phyloP scores from a whole-genome alignment of 495 filamentous ascomycete genomes.

The Copromyces sp. region DNA sequence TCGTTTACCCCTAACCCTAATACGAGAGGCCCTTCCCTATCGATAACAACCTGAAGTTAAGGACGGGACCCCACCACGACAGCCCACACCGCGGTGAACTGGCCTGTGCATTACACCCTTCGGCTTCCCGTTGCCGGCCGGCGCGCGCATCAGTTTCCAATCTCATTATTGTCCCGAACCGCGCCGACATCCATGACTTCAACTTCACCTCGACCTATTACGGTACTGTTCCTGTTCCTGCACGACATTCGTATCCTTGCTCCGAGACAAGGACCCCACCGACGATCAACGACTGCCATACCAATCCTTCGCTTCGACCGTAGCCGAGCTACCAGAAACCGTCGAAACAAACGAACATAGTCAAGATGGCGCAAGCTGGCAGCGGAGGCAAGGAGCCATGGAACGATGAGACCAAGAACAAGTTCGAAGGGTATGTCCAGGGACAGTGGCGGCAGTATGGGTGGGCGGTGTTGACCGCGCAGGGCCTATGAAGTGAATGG shows the following conservation, averaged over 20 bases:
- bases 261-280: neutral
- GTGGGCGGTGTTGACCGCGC: neutral
- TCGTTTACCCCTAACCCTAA: neutral
- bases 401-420: slow-evolving; percentile 32
- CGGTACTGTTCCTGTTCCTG: neutral
- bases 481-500: neutral
- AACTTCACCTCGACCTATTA: neutral
- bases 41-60: neutral
- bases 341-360: neutral
- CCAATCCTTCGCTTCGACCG: neutral
- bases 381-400: slow-evolving; percentile 20
- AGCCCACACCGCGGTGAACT: neutral
- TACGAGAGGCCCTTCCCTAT: neutral
- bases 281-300: neutral
- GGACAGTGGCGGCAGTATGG: neutral
- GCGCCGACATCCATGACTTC: neutral
- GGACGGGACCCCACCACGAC: neutral
- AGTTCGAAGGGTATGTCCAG: slow-evolving; percentile 32
- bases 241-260: neutral
- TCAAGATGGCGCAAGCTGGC: neutral
- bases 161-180: neutral
- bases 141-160: neutral
- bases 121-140: neutral
- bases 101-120: neutral
- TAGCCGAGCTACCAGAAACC: neutral